These are phyloP conservation scores for Chaetomium olivaceum DNA, from an alignment of 2,329 filamentous ascomycete genomes.

Conservation along the genomic window DNA sequence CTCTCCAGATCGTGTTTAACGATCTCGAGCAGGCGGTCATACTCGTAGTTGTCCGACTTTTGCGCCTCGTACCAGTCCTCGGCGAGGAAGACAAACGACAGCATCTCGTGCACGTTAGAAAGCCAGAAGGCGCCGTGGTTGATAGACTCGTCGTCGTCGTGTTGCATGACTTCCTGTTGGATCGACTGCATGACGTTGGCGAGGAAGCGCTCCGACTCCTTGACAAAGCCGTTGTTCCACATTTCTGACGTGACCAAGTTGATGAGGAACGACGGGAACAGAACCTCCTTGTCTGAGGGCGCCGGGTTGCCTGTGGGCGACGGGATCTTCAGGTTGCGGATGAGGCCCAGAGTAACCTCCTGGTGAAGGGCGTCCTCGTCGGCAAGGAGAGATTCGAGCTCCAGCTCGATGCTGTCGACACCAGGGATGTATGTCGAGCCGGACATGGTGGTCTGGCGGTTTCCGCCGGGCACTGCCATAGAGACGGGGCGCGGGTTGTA, in stretches of 20 bases:
- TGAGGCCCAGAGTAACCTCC: constrained; percentile 93
- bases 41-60: constrained; percentile 99
- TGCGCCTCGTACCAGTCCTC: constrained; percentile 99
- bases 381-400: constrained; percentile 88
- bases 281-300: constrained; percentile 95
- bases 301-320: constrained; percentile 81
- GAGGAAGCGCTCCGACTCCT: constrained; percentile 97
- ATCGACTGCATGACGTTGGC: constrained; percentile 99
- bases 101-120: constrained; percentile 99
- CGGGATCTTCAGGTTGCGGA: constrained; percentile 95
- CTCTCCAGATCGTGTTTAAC: constrained; percentile 99
- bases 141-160: constrained; percentile 95
- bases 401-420: constrained; percentile 88
- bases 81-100: constrained; percentile 97
- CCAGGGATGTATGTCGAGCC: constrained; percentile 77
- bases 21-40: constrained; percentile 94
- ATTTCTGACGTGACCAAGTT: constrained; percentile 99
- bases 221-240: constrained; percentile 99
- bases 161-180: constrained; percentile 98
- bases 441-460: constrained; percentile 65
- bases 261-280: constrained; percentile 98
- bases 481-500: constrained; percentile 96
- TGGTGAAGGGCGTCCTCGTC: constrained; percentile 96
- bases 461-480: constrained; percentile 73
- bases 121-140: constrained; percentile 98